Base-by-base conservation (phyloP, 2,329 filamentous ascomycete genomes). In the Raffaelea albimanens region DNA sequence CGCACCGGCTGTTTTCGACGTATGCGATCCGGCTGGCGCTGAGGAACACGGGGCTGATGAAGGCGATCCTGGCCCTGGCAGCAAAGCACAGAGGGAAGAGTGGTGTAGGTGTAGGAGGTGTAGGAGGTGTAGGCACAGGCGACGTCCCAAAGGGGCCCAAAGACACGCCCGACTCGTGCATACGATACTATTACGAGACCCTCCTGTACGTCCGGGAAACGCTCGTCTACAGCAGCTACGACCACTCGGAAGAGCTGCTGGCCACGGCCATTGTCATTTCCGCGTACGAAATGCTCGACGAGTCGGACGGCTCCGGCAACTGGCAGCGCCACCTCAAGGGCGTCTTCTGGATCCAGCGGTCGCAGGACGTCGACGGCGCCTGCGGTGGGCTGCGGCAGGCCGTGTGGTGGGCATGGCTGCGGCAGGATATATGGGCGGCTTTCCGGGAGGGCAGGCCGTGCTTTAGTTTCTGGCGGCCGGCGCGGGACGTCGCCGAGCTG, bases 351-450 rank as follows among this genome's bases (percentile, higher is more conserved):
- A 82, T 83, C 16, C 73, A 82, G 48, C 64, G 78, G n/a, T 78
- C 72, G 0, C 76, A 79, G 45, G 69, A 79, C 43, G 78, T 80
- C 40, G 69, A 82, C 47, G 79, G 77, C 2, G 76, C 76, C 44
- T 73, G 70, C 0, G 71, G 72, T 0, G 75, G 77, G 0, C 63
- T 83, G 0, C 67, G 73, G 39, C 71, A 75, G 52, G 73, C 77
- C 0, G 74, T 78, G 0, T 83, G 79, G 80, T 83, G 80, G 79
- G 71, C 73, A 1, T 83, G 79, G 80, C 62, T 83, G 3, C 66
- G 76, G n/a, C 80, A 83, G 56, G 80, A 83, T 56, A 69, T 79
- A 0, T 83, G 78, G 78, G 78, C 76, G 2, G 78, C 78, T 0
- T 81, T 82, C 52, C 68, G 76, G 1, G 78, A 82, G 56, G 67